Evolutionary conservation across 2,329 filamentous ascomycete species (phyloP), one percentile per base, ranked within the genome.

Genomic region (Pseudocercospora musae): DNA sequence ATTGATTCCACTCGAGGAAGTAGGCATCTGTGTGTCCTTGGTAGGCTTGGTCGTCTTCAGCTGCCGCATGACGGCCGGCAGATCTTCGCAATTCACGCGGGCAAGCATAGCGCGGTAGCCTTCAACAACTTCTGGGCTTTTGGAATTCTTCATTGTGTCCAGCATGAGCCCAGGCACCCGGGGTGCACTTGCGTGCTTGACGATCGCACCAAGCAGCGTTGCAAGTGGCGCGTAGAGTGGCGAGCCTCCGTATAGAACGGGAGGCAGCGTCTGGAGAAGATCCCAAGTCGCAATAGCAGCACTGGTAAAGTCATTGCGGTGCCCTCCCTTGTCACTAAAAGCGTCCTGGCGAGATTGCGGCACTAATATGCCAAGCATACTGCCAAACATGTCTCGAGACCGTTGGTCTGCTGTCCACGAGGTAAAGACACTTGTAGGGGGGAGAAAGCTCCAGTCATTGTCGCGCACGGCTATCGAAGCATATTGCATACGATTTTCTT

Each of bases 221-320:
- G 29, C 31, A 7, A 54, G 29, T 8, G 52, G 52, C 23, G 27
- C 31, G 29, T 54, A 54, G 18, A 54, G 21, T 23, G 52, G 29
- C 52, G 52, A 54, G 31, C 31, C 18, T 33, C 52, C 52, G 25
- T 37, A 54, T 20, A 54, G 52, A 20, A 40, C 52, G n/a, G 52
- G 46, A n/a, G 54, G 49, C 44, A 37, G 21, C 5, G 13, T 31
- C 27, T 57, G 57, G n/a, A 69, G 56, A 8, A 69, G 29, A 40
- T 68, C 64, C 18, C 68, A 58, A 11, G 68, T 71, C 23, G 68
- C 13, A 27, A 70, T 44, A 15, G 67, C 69, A 40, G 68, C 49
- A 54, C 65, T 68, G 8, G 65, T 60, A 57, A 62, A 69, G 58
- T 71, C 68, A 18, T 37, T 46, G 59, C 54, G 21, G 21, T 37